These are phyloP conservation scores for Borovskyia barvae DNA, from an alignment of 208 protist species.

Conservation along the genomic window DNA sequence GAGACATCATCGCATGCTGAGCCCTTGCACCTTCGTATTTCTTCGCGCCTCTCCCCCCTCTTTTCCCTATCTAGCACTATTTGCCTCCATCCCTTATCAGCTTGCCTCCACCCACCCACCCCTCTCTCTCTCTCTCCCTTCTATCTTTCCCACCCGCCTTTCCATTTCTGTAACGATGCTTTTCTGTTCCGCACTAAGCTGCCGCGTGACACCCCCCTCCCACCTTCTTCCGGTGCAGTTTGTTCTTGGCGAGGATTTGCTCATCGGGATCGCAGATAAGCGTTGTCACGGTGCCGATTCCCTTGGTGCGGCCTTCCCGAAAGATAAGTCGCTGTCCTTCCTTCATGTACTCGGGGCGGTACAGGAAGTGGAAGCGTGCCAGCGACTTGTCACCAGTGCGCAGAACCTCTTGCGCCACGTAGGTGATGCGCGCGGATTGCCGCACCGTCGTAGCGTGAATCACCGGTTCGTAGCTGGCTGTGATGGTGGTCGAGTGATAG, in stretches of 20 bases:
- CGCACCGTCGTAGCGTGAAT: slow-evolving; percentile 94
- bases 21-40: too few relatives aligned
- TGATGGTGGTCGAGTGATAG: slow-evolving; percentile 98
- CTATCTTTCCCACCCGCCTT: too few relatives aligned
- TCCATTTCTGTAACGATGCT: too few relatives aligned
- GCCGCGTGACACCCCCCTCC: too few relatives aligned
- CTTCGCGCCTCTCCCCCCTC: too few relatives aligned
- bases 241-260: slow-evolving; percentile 41
- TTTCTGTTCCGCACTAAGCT: too few relatives aligned
- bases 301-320: slow-evolving; percentile 93
- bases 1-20: too few relatives aligned
- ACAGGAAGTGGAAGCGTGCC: slow-evolving; percentile 94
- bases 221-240: slow-evolving; percentile 35
- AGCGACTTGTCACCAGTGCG: slow-evolving; percentile 93
- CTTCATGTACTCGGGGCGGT: slow-evolving; percentile 93
- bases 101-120: too few relatives aligned
- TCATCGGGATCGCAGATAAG: slow-evolving; percentile 54
- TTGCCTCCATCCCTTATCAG: too few relatives aligned
- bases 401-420: slow-evolving; percentile 88
- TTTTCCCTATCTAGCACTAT: too few relatives aligned
- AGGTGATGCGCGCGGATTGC: slow-evolving; percentile 85
- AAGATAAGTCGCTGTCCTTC: slow-evolving; percentile 92
- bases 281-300: slow-evolving; percentile 86
- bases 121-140: too few relatives aligned
- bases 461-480: slow-evolving; percentile 95